Conservation (phyloP, 768 basidiomycete species). For the Naganishia onofrii region DNA sequence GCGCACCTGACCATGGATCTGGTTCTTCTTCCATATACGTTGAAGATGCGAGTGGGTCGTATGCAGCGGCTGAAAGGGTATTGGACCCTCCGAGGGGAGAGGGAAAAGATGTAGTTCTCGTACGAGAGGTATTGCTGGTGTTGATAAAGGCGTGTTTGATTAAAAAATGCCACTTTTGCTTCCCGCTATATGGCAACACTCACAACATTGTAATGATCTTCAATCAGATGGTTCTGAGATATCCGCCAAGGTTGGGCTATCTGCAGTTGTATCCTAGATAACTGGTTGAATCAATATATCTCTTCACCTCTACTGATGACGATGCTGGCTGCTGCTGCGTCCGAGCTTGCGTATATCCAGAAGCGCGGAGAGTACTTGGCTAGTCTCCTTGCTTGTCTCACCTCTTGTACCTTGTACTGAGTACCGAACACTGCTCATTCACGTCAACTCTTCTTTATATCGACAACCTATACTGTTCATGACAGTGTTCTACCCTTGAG, state of each 20-base stretch:
- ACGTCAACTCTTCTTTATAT: background rate
- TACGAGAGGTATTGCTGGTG: conserved; percentile 13
- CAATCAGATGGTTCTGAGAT: background rate
- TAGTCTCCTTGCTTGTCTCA: conserved; percentile 20
- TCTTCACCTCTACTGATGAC: background rate
- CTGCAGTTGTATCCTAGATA: background rate
- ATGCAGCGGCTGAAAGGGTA: conserved; percentile 28
- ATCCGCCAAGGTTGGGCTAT: background rate
- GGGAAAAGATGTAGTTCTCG: conserved; percentile 9
- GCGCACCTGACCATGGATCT: conserved; percentile 52
- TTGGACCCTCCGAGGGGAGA: conserved; percentile 11
- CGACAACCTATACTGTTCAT: too few relatives aligned
- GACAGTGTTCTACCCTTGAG: too few relatives aligned
- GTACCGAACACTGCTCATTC: background rate
- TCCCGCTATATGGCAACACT: background rate
- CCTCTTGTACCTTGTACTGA: background rate
- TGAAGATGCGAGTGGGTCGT: conserved; percentile 29
- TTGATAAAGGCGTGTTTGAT: background rate
- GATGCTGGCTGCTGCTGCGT: background rate
- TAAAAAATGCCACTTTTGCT: background rate
- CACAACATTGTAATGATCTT: background rate
- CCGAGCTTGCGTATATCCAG: background rate
- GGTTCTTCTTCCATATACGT: conserved; percentile 42
- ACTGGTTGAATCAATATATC: background rate
- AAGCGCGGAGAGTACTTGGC: background rate